Conservation (phyloP, 1,284 basidiomycete species). For the Trametes polyzona region DNA sequence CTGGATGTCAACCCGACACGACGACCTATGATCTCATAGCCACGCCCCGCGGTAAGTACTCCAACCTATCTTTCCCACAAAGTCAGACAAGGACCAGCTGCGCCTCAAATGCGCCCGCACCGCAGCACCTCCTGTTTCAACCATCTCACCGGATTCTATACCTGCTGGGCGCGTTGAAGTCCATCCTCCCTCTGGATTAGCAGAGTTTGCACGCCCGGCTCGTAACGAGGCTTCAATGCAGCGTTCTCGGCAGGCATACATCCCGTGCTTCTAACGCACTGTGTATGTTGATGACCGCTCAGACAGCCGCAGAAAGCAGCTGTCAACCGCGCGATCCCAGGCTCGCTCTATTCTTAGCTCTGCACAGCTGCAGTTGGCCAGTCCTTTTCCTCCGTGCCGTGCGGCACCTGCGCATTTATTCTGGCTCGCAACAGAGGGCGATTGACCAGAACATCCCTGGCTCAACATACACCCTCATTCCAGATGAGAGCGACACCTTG, state of each 20-base stretch:
- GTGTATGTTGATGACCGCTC: background rate
- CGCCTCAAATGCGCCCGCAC: too few species aligned
- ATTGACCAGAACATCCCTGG: constrained; percentile 4
- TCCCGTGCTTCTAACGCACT: too few species aligned
- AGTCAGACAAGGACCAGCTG: too few species aligned
- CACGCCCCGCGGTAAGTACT: too few species aligned
- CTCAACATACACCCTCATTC: background rate
- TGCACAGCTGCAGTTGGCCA: background rate
- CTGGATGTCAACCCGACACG: too few species aligned
- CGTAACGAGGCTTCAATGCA: background rate
- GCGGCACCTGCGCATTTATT: constrained; percentile 9
- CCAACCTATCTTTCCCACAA: too few species aligned
- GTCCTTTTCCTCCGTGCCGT: background rate
- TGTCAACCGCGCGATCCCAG: background rate
- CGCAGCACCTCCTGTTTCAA: too few species aligned
- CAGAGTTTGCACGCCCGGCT: background rate
- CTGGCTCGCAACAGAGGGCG: background rate
- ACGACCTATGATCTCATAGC: too few species aligned
- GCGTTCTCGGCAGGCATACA: background rate
- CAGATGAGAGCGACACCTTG: background rate
- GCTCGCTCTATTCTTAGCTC: constrained; percentile 3
- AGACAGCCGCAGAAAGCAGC: background rate
- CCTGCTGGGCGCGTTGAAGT: background rate
- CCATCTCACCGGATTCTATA: too few species aligned
- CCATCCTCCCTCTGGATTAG: too few species aligned